Evolutionary conservation across 116 monocot species (phyloP).

Genomic region (Dioscorea cayenensis): DNA sequence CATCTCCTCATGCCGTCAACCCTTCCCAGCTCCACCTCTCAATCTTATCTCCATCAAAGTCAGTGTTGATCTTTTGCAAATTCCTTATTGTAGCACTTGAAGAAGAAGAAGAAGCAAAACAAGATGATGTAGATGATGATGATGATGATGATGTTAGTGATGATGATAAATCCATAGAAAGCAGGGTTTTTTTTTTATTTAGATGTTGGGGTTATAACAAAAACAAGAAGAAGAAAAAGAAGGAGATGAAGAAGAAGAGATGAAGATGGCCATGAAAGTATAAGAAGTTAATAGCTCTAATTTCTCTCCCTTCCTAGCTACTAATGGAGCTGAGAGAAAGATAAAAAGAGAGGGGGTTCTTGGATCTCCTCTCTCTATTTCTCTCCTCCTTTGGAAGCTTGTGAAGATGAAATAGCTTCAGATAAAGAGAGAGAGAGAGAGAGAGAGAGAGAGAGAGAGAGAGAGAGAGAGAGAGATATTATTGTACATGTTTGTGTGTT

Average conservation of each 20-base stretch:
- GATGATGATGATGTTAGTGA: neutral
- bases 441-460: slow-evolving; percentile 2
- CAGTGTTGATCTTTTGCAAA: neutral
- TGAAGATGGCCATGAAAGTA: neutral
- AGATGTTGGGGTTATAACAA: too few species aligned
- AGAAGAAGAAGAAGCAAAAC: neutral
- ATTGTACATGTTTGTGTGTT: neutral
- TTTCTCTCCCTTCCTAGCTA: neutral
- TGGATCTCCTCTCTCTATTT: slow-evolving; percentile 30
- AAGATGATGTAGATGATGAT: neutral
- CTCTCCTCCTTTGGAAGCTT: slow-evolving; percentile 43
- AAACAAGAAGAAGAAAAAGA: too few species aligned
- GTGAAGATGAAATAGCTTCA: slow-evolving; percentile 24
- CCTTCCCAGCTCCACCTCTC: neutral
- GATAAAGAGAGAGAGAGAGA: neutral
- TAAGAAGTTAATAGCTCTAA: too few species aligned
- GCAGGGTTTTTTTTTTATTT: neutral
- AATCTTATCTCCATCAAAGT: too few species aligned
- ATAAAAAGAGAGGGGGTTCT: slow-evolving; percentile 3
- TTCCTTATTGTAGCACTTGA: neutral
- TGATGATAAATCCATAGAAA: neutral
- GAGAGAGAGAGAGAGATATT: neutral
- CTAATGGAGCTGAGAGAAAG: neutral
- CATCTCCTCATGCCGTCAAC: slow-evolving; percentile 27
- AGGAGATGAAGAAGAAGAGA: neutral